Conservation (phyloP, 2,329 filamentous ascomycete genomes). For the Trichoderma semiorbis region DNA sequence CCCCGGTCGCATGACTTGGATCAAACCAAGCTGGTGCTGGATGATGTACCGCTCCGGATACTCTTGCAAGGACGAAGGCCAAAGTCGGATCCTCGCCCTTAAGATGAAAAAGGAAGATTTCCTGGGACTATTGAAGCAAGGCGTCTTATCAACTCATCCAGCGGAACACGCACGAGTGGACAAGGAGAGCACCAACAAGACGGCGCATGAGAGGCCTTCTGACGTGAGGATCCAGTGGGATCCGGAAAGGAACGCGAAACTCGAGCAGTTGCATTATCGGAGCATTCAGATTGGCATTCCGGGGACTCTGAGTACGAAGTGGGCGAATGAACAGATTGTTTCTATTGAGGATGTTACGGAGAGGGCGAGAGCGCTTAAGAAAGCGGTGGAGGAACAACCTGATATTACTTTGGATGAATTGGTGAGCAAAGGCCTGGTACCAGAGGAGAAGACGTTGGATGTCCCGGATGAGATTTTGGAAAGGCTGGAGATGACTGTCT, state of each 20-base stretch:
- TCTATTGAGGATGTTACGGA: slow-evolving; percentile 58
- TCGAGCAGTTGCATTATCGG: slow-evolving; percentile 46
- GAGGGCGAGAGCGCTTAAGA: slow-evolving; percentile 46
- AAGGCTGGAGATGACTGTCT: slow-evolving; percentile 32
- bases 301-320: slow-evolving; percentile 40
- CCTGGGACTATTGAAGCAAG: slow-evolving; percentile 40
- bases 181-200: slow-evolving; percentile 8
- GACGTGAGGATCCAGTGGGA: slow-evolving; percentile 62
- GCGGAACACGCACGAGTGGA: background rate
- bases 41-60: slow-evolving; percentile 63
- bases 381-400: slow-evolving; percentile 39
- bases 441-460: slow-evolving; percentile 42
- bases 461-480: slow-evolving; percentile 37
- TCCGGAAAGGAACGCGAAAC: slow-evolving; percentile 49
- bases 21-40: slow-evolving; percentile 62
- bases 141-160: slow-evolving; percentile 32
- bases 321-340: slow-evolving; percentile 50
- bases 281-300: slow-evolving; percentile 63
- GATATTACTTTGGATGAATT: slow-evolving; percentile 36
- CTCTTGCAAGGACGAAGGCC: slow-evolving; percentile 52
- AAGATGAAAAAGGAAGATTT: slow-evolving; percentile 52
- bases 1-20: slow-evolving; percentile 60
- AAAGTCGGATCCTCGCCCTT: slow-evolving; percentile 56
- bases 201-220: slow-evolving; percentile 26
- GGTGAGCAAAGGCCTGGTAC: slow-evolving; percentile 38